Evolutionary conservation across 129 eudicot genomes (phyloP).

Genomic region (Centella asiatica): DNA sequence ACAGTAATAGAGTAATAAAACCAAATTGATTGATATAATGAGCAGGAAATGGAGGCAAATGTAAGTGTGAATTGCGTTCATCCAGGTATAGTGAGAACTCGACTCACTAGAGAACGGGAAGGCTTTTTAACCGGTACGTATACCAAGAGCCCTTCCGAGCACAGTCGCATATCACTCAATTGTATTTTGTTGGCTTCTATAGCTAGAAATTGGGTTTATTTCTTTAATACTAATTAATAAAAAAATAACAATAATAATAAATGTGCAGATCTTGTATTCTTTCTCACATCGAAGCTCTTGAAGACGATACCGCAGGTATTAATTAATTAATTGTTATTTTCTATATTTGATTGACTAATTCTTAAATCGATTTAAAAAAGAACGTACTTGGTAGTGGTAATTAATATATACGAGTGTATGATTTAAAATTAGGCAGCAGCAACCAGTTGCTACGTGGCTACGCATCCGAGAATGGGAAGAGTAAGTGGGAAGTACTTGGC

Average conservation of each 20-base stretch:
- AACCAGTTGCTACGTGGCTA: constrained; percentile 87
- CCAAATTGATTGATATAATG: constrained; percentile 4
- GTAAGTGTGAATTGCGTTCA: constrained; percentile 89
- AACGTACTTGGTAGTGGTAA: background rate
- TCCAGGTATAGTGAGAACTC: constrained; percentile 91
- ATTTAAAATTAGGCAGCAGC: constrained; percentile 73
- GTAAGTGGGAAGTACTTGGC: constrained; percentile 76
- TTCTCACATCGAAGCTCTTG: constrained; percentile 64
- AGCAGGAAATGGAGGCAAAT: constrained; percentile 65
- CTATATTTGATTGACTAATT: no score
- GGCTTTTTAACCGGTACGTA: constrained; percentile 68
- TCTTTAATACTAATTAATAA: no score
- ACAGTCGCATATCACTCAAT: no score
- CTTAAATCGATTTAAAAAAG: background rate
- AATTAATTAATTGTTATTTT: background rate
- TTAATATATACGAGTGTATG: constrained; percentile 6
- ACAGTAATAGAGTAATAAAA: no score
- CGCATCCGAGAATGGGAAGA: constrained; percentile 39
- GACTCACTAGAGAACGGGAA: constrained; percentile 96
- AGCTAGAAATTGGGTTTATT: no score
- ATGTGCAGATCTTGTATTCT: constrained; percentile 72
- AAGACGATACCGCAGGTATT: constrained; percentile 94
- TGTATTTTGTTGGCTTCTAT: no score
- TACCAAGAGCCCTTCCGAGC: no score
- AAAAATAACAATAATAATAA: background rate